A percentile compares a stretch with the other conserved stretches of the same genome.
phyloP scores from a whole-genome alignment of 139 green algal species.

The Volvox africanus region DNA sequence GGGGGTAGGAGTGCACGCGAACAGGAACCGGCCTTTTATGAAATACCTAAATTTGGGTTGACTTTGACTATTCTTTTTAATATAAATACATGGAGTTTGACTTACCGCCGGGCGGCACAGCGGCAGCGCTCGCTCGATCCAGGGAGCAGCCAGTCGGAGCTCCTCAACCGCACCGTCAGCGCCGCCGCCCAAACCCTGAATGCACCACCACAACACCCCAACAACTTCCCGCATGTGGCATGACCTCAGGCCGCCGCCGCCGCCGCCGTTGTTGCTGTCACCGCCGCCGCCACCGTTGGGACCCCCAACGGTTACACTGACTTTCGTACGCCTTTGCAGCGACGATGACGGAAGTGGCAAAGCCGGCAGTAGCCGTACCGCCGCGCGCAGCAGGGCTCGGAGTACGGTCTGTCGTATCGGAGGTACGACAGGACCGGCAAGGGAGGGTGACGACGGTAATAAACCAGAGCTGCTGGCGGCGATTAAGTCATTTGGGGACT shows the following conservation, averaged over 20 bases:
- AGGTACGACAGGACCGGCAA: not conserved
- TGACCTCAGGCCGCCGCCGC: not conserved
- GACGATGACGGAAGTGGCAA: not conserved
- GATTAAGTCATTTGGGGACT: not conserved
- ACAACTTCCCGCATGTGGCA: not conserved
- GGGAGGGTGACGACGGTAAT: not conserved
- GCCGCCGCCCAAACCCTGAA: not conserved
- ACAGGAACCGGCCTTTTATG: no score
- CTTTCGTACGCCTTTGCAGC: not conserved
- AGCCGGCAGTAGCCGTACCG: not conserved
- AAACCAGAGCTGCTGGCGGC: not conserved
- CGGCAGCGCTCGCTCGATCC: not conserved
- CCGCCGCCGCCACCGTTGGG: not conserved
- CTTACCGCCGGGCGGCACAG: conserved; percentile 2
- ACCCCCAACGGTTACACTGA: not conserved
- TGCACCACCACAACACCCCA: not conserved
- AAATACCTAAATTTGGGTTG: no score
- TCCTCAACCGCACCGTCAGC: not conserved
- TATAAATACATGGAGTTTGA: no score
- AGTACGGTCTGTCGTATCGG: not conserved
- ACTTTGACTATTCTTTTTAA: no score
- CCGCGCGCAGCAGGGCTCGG: not conserved
- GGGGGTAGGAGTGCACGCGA: no score
- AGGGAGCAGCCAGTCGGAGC: not conserved
- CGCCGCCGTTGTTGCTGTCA: not conserved